Base-by-base conservation (phyloP, 2,329 filamentous ascomycete species). In the Aspergillus brunneoviolaceus region DNA sequence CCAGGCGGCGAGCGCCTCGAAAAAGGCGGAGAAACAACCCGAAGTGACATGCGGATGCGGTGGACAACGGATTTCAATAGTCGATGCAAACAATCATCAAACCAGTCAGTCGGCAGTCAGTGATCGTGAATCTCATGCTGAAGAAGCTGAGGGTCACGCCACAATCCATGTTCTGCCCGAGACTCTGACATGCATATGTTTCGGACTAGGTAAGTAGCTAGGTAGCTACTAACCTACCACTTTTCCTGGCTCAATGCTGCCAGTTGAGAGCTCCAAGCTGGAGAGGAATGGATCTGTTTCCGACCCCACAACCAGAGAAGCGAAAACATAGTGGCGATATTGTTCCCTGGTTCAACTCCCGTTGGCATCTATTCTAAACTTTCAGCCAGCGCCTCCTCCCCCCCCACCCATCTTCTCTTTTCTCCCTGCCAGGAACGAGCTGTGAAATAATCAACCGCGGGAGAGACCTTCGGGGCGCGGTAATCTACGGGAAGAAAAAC, bases 11-110 rank as follows among this genome's bases (percentile, higher is more conserved):
- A 48, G 51, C 49, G 51, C 25, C 31, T 50, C 47, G 27, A 55
- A 59, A 55, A 51, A 55, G 57, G 51, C 57, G 57, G 57, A 59
- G 57, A 55, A 50, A 39, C n/a, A 35, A 47, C 45, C 45, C 12
- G n/a, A 29, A 35, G 33, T 35, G 33, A 57, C 54, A 50, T 42
- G 19, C 47, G 19, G 31, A 50, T 42, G 19, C 47, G 19, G 31
- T 57, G 21, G 23, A 29, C 29, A 45, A 19, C 39, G 16, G 14
- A 45, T 12, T 45, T 9, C 14, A 45, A 19, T 45, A 45, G 39
- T 19, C n/a, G 14, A 45, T 45, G 39, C 39, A 45, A n/a, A 45
- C 39, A 45, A 5, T 5, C 39, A 45, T 16, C n/a, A 35, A 16
- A 23, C 23, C 4, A 23, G 23, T 4, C 4, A 23, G 23, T 4